Evolutionary conservation across 306 rosid species (phyloP), one percentile per base, ranked within the genome.

Genomic region (Canavalia ensiformis): DNA sequence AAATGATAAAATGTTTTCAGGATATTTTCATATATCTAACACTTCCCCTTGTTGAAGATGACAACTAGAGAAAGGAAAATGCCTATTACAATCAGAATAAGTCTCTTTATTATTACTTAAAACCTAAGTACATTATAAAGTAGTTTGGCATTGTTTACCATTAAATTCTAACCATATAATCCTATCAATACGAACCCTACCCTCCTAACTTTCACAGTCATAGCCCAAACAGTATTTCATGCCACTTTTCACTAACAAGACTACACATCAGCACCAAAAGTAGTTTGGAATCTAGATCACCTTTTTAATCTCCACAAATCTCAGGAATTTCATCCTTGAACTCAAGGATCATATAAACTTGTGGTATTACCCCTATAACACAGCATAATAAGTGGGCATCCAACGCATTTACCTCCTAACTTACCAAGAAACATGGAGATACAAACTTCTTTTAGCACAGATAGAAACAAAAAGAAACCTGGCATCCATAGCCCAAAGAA

Each of bases 401-500:
- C 29, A 81, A 35, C 45, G 31, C 7, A 18, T 68, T 44, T n/a
- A n/a, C n/a, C 25, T 52, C 64, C 64, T 33, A 25, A 41, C 7
- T 33, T 68, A 69, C 10, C 56, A 56, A 50, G 68, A 39, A 80
- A 83, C 55, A 72, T 47, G 65, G 29, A 58, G 11, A 59, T 6
- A 25, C 55, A 70, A 4, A 76, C 56, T 44, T 39, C 44, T 42
- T 9, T 47, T 33, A 10, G 67, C 52, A 39, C 41, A 45, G 5
- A 75, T n/a, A 55, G 57, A 85, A 64, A 33, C 66, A 62, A 75
- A 8, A 30, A 41, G 29, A 44, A 44, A 47, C 33, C 30, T 49
- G 51, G 12, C 34, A 68, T 9, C 10, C 57, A 74, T 58, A 68
- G 58, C 80, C 45, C 3, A 39, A 62, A 28, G 8, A 46, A 56